These are phyloP conservation scores for Aristolochia californica DNA, from an alignment of 164 flowering plant genomes.

Conservation along the genomic window DNA sequence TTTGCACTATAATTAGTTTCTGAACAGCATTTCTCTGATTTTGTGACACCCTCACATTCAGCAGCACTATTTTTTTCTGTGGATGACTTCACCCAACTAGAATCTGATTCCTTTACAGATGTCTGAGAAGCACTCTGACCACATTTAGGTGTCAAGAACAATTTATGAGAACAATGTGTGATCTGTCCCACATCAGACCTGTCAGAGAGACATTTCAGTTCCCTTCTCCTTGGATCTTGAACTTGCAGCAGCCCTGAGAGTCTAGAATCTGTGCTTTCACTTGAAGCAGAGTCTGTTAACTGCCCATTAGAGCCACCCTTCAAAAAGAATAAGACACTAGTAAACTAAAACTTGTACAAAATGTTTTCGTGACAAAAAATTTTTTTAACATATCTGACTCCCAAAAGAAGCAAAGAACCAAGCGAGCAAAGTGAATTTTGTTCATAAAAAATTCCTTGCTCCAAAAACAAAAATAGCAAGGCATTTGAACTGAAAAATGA, in stretches of 20 bases:
- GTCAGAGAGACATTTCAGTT: not conserved
- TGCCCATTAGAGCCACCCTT: not conserved
- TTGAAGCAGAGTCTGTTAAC: not conserved
- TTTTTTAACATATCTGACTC: too few relatives aligned
- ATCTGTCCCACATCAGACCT: not conserved
- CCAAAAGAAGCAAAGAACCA: too few relatives aligned
- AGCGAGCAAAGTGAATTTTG: too few relatives aligned
- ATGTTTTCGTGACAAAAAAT: too few relatives aligned
- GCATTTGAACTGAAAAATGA: too few relatives aligned
- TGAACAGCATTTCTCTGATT: not conserved
- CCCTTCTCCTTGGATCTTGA: constrained; percentile 4
- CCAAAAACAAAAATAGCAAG: too few relatives aligned
- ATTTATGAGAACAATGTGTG: constrained; percentile 2
- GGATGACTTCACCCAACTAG: not conserved
- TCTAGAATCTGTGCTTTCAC: not conserved
- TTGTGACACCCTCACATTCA: not conserved
- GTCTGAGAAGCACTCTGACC: constrained; percentile 3
- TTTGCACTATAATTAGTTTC: not conserved
- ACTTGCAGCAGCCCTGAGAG: constrained; percentile 1
- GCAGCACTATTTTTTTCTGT: not conserved
- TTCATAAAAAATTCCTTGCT: too few relatives aligned
- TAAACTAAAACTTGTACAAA: too few relatives aligned
- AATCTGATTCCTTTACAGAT: not conserved
- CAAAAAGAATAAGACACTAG: not conserved
- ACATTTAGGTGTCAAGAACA: not conserved